Evolutionary conservation across 257 asterid species (phyloP), one percentile per base, ranked within the genome.

Genomic region (Ligustrum vulgare): DNA sequence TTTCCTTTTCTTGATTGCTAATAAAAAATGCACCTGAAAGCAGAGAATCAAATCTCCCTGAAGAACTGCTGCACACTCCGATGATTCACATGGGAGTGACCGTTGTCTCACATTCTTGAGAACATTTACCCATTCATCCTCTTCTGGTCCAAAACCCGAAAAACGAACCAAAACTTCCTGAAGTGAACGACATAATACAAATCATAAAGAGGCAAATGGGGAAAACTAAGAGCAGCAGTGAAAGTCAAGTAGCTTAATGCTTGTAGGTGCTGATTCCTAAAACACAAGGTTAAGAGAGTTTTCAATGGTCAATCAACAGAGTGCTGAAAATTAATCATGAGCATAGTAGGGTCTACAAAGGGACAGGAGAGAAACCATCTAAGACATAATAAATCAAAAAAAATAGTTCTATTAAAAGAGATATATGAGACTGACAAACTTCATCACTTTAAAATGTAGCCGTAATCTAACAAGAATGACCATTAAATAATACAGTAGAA

Each of bases 81-180:
- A 88, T 69, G 99, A 86, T 89, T 95, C 99, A 74, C 99, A 93
- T 2, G 99, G 99, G 60, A 95, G 94, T 36, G 99, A 95, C 65
- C 98, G 86, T 75, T 91, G 99, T 80, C 99, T 87, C 70, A 93
- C 93, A 71, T 91, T 91, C 88, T 73, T 87, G 79, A 84, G 89
- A 47, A 95, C 83, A 78, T 90, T 87, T 76, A 93, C 96, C 97
- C 98, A 93, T 80, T 93, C 98, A 78, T 93, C 98, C 87, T 91
- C 98, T 76, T 93, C 99, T 45, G 87, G 87, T 51, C 97, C 98
- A 78, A 93, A 95, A 75, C 99, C 99, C 76, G 97, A 90, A 84
- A 95, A 93, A 41, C 98, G 96, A 77, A 95, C 97, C 77, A 93
- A 81, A 70, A 88, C 99, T 90, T 91, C 99, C 99, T 95, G 90